Evolutionary conservation across 2,329 filamentous ascomycete genomes (phyloP).

Genomic region (Trichoderma sp.): DNA sequence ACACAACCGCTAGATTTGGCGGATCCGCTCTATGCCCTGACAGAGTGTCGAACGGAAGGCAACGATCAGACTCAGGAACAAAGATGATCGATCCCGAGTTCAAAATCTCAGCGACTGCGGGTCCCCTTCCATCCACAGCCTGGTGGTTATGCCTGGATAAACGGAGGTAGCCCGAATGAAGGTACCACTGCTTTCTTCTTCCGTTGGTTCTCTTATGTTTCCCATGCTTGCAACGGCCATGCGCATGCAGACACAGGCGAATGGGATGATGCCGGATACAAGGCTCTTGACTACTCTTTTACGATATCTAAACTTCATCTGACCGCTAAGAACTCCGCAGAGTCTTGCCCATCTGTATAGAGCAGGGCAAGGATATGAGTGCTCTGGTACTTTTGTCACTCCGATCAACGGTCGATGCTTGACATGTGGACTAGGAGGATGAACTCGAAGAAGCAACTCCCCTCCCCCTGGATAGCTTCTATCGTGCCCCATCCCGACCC

Average conservation of each 20-base stretch:
- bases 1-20: background rate
- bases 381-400: background rate
- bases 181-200: background rate
- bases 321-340: background rate
- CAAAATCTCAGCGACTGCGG: background rate
- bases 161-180: no score
- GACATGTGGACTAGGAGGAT: background rate
- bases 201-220: background rate
- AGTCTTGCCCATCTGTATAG: background rate
- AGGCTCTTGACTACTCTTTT: background rate
- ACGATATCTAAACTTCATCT: background rate
- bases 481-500: background rate
- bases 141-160: background rate
- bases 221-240: background rate
- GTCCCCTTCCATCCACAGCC: background rate
- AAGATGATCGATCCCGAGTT: background rate
- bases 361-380: background rate
- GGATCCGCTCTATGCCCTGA: background rate
- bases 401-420: background rate
- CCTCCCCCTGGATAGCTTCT: background rate
- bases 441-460: background rate
- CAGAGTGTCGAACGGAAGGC: background rate
- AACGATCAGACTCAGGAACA: background rate
- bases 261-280: background rate
- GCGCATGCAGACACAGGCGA: background rate